Conservation (phyloP, 306 rosid species). For the Quercus aquifolioides region DNA sequence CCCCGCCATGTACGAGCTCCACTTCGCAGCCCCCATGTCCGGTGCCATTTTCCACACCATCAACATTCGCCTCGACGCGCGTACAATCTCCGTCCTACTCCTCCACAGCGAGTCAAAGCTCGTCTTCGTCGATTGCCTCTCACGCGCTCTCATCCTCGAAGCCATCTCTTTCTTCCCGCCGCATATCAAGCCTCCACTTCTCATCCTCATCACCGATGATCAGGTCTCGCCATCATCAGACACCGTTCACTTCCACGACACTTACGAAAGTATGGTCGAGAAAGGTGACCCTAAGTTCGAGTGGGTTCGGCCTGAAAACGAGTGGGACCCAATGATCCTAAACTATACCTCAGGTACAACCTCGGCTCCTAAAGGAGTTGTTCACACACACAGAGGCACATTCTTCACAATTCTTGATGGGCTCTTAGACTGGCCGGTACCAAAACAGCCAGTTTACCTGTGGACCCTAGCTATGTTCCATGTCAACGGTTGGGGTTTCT, state of each 20-base stretch:
- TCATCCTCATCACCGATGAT: conserved; percentile 1
- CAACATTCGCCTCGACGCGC: neutral
- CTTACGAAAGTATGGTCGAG: neutral
- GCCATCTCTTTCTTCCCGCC: conserved; percentile 3
- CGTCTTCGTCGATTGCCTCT: neutral
- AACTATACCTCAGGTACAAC: conserved; percentile 9
- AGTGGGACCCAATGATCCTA: neutral
- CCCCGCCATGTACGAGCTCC: no score
- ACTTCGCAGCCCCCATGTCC: no score
- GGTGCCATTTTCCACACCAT: neutral
- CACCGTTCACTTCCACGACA: neutral
- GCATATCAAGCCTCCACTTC: neutral
- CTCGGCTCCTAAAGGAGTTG: conserved; percentile 1
- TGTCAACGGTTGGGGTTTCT: conserved; percentile 16
- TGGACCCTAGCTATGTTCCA: conserved; percentile 18
- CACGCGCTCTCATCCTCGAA: neutral
- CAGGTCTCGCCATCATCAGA: neutral
- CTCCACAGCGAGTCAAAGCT: neutral
- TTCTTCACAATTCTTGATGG: neutral
- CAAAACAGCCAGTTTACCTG: conserved; percentile 8
- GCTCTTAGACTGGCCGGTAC: conserved; percentile 9
- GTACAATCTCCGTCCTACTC: neutral
- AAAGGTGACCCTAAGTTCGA: neutral
- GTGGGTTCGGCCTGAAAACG: conserved; percentile 11
- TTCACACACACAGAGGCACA: conserved; percentile 1